A percentile compares a stretch with the other conserved stretches of the same genome.
Evolutionary conservation across 139 green algal species (phyloP).

Genomic region (Volvox africanus): DNA sequence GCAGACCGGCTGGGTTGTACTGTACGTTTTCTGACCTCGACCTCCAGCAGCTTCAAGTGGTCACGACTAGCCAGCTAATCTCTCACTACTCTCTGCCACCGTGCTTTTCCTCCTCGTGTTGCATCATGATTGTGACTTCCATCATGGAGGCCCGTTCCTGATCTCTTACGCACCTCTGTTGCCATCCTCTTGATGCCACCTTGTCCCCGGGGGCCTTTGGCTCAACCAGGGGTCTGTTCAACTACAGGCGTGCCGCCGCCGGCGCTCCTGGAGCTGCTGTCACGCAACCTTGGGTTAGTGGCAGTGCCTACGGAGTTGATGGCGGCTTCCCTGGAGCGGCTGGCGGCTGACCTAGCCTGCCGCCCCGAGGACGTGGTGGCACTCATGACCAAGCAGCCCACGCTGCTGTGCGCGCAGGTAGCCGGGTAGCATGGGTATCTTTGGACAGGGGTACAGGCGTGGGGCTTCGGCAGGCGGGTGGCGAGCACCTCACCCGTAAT

Average conservation of each 20-base stretch:
- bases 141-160: no score
- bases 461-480: no score
- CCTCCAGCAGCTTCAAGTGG: no score
- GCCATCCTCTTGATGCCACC: neutral
- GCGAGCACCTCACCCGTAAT: no score
- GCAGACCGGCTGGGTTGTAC: no score
- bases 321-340: slow-evolving; percentile 38
- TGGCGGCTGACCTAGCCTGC: slow-evolving; percentile 35
- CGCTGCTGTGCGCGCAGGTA: slow-evolving; percentile 62
- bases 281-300: slow-evolving; percentile 49
- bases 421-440: no score
- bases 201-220: neutral
- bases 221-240: slow-evolving; percentile 14
- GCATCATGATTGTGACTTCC: no score
- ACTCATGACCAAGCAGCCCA: slow-evolving; percentile 59
- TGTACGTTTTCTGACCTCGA: no score
- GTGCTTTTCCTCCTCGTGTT: no score
- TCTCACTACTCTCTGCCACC: no score
- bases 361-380: slow-evolving; percentile 41
- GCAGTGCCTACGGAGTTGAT: slow-evolving; percentile 40
- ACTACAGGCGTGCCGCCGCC: slow-evolving; percentile 24
- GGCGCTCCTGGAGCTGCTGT: slow-evolving; percentile 57
- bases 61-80: no score
- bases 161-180: neutral
- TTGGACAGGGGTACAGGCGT: no score